Percentiles rank a stretch among this genome's conserved stretches.
These are phyloP conservation scores for Excoecaria cochinchinensis DNA, from an alignment of 345 rosid genomes.

Conservation along the genomic window DNA sequence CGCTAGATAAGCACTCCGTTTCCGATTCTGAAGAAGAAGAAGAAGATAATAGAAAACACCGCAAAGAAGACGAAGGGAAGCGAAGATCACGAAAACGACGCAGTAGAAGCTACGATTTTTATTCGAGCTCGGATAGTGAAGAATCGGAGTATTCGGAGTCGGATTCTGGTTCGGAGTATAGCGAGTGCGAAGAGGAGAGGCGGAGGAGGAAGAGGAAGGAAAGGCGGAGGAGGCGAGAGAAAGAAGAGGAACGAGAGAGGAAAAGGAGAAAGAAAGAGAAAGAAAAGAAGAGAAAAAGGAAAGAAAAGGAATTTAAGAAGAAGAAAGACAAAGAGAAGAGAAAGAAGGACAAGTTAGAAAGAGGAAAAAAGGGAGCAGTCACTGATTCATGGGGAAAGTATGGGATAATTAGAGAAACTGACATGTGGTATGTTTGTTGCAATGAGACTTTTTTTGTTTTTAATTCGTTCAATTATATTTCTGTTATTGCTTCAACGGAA, in stretches of 20 bases:
- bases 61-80: neutral
- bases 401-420: conserved; percentile 90
- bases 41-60: neutral
- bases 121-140: conserved; percentile 6
- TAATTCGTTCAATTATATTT: too few species aligned
- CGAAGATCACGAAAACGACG: conserved; percentile 12
- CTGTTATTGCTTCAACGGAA: neutral
- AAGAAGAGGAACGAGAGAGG: conserved; percentile 4
- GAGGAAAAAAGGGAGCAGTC: conserved; percentile 57
- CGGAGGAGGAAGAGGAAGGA: conserved; percentile 30
- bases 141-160: conserved; percentile 23
- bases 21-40: conserved; percentile 7
- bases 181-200: conserved; percentile 29
- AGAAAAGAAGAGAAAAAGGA: conserved; percentile 10
- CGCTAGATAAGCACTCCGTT: neutral
- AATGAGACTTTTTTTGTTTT: neutral
- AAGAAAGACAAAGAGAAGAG: conserved; percentile 15
- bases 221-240: conserved; percentile 28
- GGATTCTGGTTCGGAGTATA: conserved; percentile 26
- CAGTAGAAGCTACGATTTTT: conserved; percentile 9
- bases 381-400: conserved; percentile 93
- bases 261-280: neutral
- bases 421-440: conserved; percentile 65
- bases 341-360: conserved; percentile 20
- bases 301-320: neutral